Base-by-base conservation (phyloP, 768 basidiomycete genomes). In the Leccinellum albellum region DNA sequence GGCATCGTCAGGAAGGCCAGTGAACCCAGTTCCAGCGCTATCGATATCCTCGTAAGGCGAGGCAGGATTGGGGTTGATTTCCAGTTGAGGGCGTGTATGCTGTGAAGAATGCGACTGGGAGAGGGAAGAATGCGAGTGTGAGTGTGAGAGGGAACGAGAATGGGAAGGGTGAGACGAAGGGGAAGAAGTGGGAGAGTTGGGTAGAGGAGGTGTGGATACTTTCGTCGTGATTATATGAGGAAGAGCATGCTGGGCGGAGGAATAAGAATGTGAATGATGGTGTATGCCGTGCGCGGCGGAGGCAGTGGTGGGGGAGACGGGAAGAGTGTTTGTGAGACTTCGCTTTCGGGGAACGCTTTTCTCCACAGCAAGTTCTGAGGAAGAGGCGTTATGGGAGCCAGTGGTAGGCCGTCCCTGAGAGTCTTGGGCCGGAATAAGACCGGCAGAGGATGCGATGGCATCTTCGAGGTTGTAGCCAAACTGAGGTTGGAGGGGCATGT, bases 321-420 rank as follows among this genome's bases (percentile, higher is more conserved):
- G 76, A 17, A 79, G 68, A 3, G 73, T 68, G 51, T 74, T 71
- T 2, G 76, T 83, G 65, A 88, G 85, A 66, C 84, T 86, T 57
- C 88, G 79, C 70, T 89, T 89, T 35, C 86, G 76, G 2, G 86
- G 84, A 10, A 87, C 77, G 45, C 80, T 79, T 51, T 84, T 80
- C 56, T 77, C 71, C 10, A 77, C 75, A 2, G 48, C 56, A 33
- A 72, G 63, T 10, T 84, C 79, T 23, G 83, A 79, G 28, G 82
- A 76, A 21, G 84, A 77, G 17, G 72, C 61, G 24, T 70, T 73
- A 56, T 75, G 76, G 4, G 70, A 70, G 54, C 72, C 70, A 14
- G 76, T 70, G 44, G 74, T 72, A 24, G 77, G 76, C 15, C 77
- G 71, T 47, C 70, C 64, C 50, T 69, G 74, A 57, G 65, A 63